Percentiles rank a stretch among this genome's conserved stretches.
phyloP scores from a whole-genome alignment of 1,284 basidiomycete genomes.

The Gomphus bonarii region DNA sequence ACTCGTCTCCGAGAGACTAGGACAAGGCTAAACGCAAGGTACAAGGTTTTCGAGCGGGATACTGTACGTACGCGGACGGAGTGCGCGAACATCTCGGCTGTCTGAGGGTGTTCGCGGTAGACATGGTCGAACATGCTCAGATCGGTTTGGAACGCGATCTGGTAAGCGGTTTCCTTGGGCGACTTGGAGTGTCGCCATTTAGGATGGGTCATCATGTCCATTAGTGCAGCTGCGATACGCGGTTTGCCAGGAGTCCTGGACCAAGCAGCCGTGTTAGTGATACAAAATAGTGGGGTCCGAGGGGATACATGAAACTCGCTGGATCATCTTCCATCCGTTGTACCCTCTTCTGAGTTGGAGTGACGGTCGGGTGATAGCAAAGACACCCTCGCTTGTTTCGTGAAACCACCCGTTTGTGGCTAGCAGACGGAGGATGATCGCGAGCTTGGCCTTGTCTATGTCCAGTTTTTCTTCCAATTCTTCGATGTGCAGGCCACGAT shows the following conservation, averaged over 20 bases:
- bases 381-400: conserved; percentile 15
- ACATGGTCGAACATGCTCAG: conserved; percentile 15
- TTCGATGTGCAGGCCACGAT: background rate
- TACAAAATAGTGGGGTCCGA: too few relatives aligned
- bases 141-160: conserved; percentile 17
- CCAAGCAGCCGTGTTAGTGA: too few relatives aligned
- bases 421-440: conserved; percentile 17
- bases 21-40: background rate
- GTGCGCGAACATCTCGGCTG: background rate
- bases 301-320: conserved; percentile 10
- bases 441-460: conserved; percentile 12
- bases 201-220: conserved; percentile 17
- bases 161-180: conserved; percentile 18
- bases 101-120: background rate
- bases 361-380: conserved; percentile 18
- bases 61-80: background rate
- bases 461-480: background rate
- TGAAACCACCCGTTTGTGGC: conserved; percentile 18
- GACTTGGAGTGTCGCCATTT: conserved; percentile 19
- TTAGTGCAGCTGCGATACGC: conserved; percentile 14
- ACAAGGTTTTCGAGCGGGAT: background rate
- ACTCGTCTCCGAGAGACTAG: background rate
- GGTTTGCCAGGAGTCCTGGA: conserved; percentile 19
- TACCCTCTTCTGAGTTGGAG: conserved; percentile 16
- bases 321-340: conserved; percentile 18